These are phyloP conservation scores for Paramecium sexaurelia DNA, from an alignment of 73 alveolate genomes.

Conservation along the genomic window DNA sequence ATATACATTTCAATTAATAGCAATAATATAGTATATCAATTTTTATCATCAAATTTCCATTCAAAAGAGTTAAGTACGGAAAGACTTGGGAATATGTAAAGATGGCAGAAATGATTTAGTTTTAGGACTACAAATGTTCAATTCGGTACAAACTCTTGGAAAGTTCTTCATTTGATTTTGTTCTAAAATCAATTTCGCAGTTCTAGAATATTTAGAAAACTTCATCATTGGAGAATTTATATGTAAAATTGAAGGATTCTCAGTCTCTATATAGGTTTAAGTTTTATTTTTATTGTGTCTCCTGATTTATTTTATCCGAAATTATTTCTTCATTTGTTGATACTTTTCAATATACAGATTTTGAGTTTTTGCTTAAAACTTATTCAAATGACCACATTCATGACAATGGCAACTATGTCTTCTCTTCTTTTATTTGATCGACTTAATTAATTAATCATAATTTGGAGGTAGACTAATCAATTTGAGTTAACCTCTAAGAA, in stretches of 20 bases:
- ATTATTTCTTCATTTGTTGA: not conserved
- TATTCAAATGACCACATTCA: not conserved
- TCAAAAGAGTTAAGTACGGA: not conserved
- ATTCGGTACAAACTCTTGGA: constrained; percentile 1
- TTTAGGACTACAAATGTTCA: not conserved
- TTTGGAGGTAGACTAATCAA: constrained; percentile 29
- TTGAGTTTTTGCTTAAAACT: constrained; percentile 2
- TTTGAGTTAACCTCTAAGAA: not conserved
- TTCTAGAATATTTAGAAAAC: not conserved
- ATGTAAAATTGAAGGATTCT: not conserved
- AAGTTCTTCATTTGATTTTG: not conserved
- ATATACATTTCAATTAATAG: too few species aligned
- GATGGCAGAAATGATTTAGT: not conserved
- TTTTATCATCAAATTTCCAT: not conserved
- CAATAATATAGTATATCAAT: not conserved
- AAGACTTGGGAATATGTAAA: not conserved
- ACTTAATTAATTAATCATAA: not conserved
- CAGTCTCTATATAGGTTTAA: not conserved
- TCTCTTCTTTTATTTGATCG: not conserved
- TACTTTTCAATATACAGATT: not conserved
- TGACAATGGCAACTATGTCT: constrained; percentile 1
- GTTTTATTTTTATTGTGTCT: not conserved
- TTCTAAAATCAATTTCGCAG: not conserved
- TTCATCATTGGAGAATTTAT: constrained; percentile 4
- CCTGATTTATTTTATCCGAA: not conserved